A percentile compares a stretch with the other conserved stretches of the same genome.
These are phyloP conservation scores for Pseudohalonectria lignicola DNA, from an alignment of 2,329 filamentous ascomycete species.

Conservation along the genomic window DNA sequence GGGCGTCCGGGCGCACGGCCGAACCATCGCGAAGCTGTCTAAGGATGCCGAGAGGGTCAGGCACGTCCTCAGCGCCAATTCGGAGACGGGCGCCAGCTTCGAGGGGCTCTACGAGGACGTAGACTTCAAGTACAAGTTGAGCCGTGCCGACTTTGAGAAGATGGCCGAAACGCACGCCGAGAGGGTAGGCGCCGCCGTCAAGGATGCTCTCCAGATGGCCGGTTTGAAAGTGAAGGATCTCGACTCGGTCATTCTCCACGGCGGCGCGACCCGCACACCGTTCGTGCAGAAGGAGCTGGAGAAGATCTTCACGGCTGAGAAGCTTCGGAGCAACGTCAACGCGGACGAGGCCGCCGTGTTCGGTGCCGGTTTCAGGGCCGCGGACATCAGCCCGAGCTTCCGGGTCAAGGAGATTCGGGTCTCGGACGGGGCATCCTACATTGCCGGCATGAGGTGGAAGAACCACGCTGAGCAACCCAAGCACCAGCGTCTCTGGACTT, in stretches of 20 bases:
- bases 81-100: constrained; percentile 67
- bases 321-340: constrained; percentile 90
- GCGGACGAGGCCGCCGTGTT: constrained; percentile 94
- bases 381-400: constrained; percentile 87
- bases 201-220: constrained; percentile 63
- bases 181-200: constrained; percentile 58
- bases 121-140: constrained; percentile 87
- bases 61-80: constrained; percentile 88
- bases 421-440: constrained; percentile 65
- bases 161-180: constrained; percentile 57
- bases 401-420: constrained; percentile 92
- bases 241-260: constrained; percentile 86
- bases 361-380: constrained; percentile 88
- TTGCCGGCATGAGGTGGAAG: constrained; percentile 65
- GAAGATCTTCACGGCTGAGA: constrained; percentile 56
- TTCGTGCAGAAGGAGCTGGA: constrained; percentile 90
- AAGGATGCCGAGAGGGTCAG: constrained; percentile 83
- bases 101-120: constrained; percentile 87
- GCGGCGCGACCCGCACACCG: constrained; percentile 79
- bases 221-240: constrained; percentile 65
- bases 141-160: constrained; percentile 69
- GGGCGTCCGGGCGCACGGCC: constrained; percentile 63
- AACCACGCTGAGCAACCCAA: constrained; percentile 57
- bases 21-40: constrained; percentile 79
- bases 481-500: constrained; percentile 74